These are phyloP conservation scores for Geotrichum macrosporum DNA, from an alignment of 1,139 yeast species.

Conservation along the genomic window DNA sequence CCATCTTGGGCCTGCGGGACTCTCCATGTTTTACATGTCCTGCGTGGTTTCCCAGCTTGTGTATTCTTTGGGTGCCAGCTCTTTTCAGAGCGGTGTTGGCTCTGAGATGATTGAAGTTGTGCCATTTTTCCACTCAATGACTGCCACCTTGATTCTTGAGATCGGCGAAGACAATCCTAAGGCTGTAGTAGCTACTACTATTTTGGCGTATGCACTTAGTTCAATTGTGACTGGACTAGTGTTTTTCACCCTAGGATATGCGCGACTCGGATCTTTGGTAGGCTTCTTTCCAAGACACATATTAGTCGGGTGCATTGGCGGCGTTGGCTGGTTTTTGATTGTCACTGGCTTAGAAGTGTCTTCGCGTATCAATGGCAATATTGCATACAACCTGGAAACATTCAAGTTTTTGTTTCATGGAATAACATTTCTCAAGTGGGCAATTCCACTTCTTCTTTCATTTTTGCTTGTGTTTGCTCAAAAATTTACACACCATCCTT, in stretches of 20 bases:
- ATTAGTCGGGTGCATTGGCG: conserved; percentile 95
- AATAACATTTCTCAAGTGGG: conserved; percentile 59
- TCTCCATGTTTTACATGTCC: conserved; percentile 90
- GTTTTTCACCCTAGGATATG: conserved; percentile 70
- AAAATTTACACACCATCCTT: conserved; percentile 65
- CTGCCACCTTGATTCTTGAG: conserved; percentile 58
- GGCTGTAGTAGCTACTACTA: conserved; percentile 77
- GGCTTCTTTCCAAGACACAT: conserved; percentile 97
- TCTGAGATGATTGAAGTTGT: conserved; percentile 98
- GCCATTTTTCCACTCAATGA: conserved; percentile 96
- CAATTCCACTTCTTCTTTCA: conserved; percentile 63
- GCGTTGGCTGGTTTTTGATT: conserved; percentile 89
- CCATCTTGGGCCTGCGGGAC: conserved; percentile 77
- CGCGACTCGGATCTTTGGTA: conserved; percentile 75
- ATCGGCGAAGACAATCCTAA: conserved; percentile 53
- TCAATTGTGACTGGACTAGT: conserved; percentile 82
- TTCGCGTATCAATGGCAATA: conserved; percentile 69
- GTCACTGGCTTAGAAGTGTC: conserved; percentile 90
- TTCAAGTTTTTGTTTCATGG: conserved; percentile 45
- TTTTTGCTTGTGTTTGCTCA: conserved; percentile 51
- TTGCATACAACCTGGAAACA: conserved; percentile 59
- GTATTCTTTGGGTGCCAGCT: conserved; percentile 85
- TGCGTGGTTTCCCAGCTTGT: conserved; percentile 83
- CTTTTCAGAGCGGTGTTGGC: conserved; percentile 85
- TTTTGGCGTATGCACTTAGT: conserved; percentile 77